Evolutionary conservation across 306 rosid genomes (phyloP), one percentile per base, ranked within the genome.

Genomic region (Cajanus cajan): DNA sequence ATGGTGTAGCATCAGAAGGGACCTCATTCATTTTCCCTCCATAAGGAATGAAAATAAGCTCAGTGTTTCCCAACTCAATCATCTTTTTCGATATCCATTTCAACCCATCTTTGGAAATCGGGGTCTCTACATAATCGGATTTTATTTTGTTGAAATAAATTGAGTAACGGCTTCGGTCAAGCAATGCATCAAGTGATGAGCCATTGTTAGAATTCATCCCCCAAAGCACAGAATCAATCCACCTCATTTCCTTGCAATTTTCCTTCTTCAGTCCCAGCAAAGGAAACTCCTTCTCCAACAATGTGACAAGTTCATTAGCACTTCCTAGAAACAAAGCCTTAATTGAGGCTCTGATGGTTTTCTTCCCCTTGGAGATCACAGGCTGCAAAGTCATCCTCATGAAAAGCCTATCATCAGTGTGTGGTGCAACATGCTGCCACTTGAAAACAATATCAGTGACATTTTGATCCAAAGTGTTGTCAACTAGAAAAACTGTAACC

Each of bases 21-120:
- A 93, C 74, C 66, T 74, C 82, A 14, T 63, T 84, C 97, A 90
- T 93, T 82, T 73, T 79, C n/a, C 97, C 97, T 2, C 97, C 96
- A 54, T 93, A 93, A 0, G 97, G 96, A 31, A 90, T 93, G 89
- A 93, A 90, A 24, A 85, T 89, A 76, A 93, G 44, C 1, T 78
- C 87, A 10, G 67, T 78, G 73, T 89, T 89, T 0, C 96, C 96
- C 13, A 88, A 31, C 8, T 85, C 89, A 34, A 80, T 82, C 85
- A 10, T 82, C 79, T 76, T 65, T 85, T 28, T 59, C 67, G 40
- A 59, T 59, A 59, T 59, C 67, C 40, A 28, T 5, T 3, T 59
- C 18, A 59, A 28, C 40, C 67, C 67, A 8, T 82, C 78, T 78
- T 61, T 85, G 11, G 92, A 65, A 64, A 92, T 90, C 5, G 90